Percentiles rank a stretch among this genome's conserved stretches.
Evolutionary conservation across 441 rosid genomes (phyloP).

Genomic region (Erodium moschatum): DNA sequence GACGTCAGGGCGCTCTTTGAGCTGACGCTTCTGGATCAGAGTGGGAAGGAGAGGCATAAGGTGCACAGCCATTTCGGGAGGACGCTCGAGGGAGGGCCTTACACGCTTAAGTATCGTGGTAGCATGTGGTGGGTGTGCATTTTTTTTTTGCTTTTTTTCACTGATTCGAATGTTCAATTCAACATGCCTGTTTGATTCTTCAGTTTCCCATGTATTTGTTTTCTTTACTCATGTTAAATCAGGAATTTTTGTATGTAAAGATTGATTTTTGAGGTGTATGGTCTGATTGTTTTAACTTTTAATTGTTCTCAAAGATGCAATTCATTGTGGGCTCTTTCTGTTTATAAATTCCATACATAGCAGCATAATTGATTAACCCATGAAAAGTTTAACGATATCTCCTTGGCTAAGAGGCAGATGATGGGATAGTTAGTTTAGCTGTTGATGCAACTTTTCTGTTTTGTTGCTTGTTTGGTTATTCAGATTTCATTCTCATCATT

Average conservation of each 20-base stretch:
- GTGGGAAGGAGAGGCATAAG: conserved; percentile 76
- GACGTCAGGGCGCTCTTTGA: conserved; percentile 93
- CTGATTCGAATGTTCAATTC: not conserved
- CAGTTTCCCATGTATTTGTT: not conserved
- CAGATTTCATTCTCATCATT: no score
- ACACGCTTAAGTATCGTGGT: conserved; percentile 86
- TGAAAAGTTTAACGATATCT: not conserved
- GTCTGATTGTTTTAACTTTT: not conserved
- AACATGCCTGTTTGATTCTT: not conserved
- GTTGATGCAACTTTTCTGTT: no score
- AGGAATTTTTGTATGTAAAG: not conserved
- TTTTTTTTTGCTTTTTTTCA: not conserved
- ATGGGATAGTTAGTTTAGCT: not conserved
- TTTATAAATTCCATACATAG: not conserved
- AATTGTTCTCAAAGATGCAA: not conserved
- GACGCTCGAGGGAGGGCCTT: conserved; percentile 86
- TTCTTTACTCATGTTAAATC: not conserved
- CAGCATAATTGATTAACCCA: not conserved
- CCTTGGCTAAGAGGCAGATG: not conserved
- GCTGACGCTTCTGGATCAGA: conserved; percentile 83
- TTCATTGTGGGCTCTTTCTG: not conserved
- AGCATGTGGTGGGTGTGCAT: conserved; percentile 80
- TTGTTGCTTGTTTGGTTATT: no score
- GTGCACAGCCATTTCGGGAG: conserved; percentile 96
- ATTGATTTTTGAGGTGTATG: not conserved